Conservation (phyloP, 78 protist genomes). For the Paulinella micropora region DNA sequence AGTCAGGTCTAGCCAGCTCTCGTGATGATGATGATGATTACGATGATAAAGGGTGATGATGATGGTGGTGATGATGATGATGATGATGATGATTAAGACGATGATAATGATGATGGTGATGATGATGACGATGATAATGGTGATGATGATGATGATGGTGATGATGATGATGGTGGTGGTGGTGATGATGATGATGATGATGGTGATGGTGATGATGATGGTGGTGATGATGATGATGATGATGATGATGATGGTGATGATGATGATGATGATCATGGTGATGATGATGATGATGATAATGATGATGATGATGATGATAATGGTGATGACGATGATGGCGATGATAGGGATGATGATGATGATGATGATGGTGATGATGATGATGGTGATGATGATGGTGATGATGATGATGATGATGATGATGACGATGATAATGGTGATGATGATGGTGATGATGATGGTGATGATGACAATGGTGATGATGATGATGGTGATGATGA, state of each 20-base stretch:
- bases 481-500: background rate
- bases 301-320: background rate
- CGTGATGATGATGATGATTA: background rate
- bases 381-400: background rate
- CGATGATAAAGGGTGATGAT: background rate
- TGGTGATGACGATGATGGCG: background rate
- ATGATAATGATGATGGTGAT: background rate
- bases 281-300: background rate
- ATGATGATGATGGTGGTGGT: background rate
- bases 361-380: background rate
- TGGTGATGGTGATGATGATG: background rate
- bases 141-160: background rate
- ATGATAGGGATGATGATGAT: background rate
- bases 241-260: background rate
- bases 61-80: background rate
- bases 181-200: background rate
- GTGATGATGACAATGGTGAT: background rate
- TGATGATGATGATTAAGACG: background rate
- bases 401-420: background rate
- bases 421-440: background rate
- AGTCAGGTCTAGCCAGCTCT: background rate
- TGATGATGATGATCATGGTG: background rate
- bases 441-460: background rate
- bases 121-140: background rate
- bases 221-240: background rate